A percentile compares a stretch with the other conserved stretches of the same genome.
phyloP scores from a whole-genome alignment of 352 stramenopile genomes.

The Phytophthora idaei region DNA sequence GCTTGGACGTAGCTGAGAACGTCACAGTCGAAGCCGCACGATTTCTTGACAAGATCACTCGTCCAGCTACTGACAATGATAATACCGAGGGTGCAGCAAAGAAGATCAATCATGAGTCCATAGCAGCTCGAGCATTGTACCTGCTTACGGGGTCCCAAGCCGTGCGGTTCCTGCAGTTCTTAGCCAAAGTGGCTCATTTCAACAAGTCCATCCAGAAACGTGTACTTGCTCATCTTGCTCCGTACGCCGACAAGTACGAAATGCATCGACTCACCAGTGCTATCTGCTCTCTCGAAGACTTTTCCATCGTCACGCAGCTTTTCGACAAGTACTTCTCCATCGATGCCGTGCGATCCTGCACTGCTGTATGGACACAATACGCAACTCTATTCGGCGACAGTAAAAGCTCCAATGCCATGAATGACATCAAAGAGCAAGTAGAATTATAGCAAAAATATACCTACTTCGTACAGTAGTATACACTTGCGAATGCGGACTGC shows the following conservation, averaged over 20 bases:
- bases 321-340: conserved; percentile 46
- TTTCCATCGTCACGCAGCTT: conserved; percentile 41
- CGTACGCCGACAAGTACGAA: conserved; percentile 49
- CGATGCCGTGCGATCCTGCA: conserved; percentile 25
- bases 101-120: conserved; percentile 7
- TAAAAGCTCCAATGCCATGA: conserved; percentile 24
- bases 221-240: conserved; percentile 49
- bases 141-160: conserved; percentile 61
- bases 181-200: conserved; percentile 69
- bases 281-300: conserved; percentile 52
- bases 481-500: no score
- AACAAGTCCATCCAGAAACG: conserved; percentile 57
- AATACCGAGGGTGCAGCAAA: conserved; percentile 3
- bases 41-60: conserved; percentile 65
- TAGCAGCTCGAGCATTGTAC: conserved; percentile 52
- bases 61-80: conserved; percentile 7
- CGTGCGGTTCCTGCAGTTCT: conserved; percentile 71
- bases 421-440: neutral
- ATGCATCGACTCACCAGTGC: conserved; percentile 59
- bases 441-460: neutral
- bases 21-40: conserved; percentile 69
- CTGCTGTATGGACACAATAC: conserved; percentile 64
- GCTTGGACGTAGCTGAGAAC: conserved; percentile 66
- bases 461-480: no score
- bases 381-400: conserved; percentile 49